A percentile compares a stretch with the other conserved stretches of the same genome.
Evolutionary conservation across 73 alveolate genomes (phyloP).

Genomic region (Symbiodinium natans): DNA sequence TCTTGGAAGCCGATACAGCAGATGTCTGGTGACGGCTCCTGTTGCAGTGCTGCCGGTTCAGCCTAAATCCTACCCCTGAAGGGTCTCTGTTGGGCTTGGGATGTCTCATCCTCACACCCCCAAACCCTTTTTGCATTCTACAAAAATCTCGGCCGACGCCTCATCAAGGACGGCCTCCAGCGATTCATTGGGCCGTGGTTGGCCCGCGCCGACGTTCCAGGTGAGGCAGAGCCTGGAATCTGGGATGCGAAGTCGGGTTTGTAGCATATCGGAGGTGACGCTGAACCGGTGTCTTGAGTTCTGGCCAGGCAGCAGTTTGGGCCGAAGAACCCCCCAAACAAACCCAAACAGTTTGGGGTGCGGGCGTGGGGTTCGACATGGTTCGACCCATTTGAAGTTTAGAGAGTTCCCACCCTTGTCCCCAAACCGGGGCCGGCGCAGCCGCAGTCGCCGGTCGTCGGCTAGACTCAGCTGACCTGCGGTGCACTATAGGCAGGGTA

Average conservation of each 20-base stretch:
- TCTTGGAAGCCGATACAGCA: conserved; percentile 74
- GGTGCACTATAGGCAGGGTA: background rate
- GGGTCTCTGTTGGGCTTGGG: too few relatives aligned
- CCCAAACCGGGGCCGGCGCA: conserved; percentile 26
- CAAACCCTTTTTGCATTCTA: background rate
- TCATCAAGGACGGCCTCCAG: conserved; percentile 88
- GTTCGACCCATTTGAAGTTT: too few relatives aligned
- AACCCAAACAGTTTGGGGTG: too few relatives aligned
- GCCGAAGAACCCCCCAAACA: too few relatives aligned
- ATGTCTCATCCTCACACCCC: too few relatives aligned
- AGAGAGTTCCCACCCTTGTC: too few relatives aligned
- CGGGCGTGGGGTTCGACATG: too few relatives aligned
- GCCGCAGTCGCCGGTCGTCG: conserved; percentile 71
- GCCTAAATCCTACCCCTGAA: background rate
- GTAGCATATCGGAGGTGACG: too few relatives aligned
- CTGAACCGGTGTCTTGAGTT: too few relatives aligned
- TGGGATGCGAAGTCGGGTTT: too few relatives aligned
- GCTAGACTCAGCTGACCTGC: conserved; percentile 39
- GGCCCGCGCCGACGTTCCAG: conserved; percentile 64
- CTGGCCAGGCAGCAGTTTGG: too few relatives aligned
- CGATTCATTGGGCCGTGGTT: conserved; percentile 15
- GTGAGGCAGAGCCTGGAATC: conserved; percentile 51
- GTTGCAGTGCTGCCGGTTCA: background rate
- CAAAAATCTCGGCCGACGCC: background rate
- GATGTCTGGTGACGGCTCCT: conserved; percentile 84